Conservation (phyloP, 805 yeast species). For the Kodamaea sagamina region DNA sequence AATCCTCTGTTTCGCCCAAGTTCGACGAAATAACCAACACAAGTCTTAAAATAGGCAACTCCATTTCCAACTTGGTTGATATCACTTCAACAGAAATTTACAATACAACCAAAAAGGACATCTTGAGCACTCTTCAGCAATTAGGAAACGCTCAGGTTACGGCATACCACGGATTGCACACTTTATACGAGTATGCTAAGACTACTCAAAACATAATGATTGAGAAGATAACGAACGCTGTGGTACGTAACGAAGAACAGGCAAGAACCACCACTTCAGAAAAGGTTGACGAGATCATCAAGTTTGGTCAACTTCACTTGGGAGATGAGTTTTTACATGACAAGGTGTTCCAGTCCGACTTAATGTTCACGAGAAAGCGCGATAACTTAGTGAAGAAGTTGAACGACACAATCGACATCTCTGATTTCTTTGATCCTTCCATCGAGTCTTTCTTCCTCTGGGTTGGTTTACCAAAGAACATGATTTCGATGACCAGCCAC, state of each 20-base stretch:
- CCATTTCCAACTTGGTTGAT: constrained; percentile 66
- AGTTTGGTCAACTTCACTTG: constrained; percentile 62
- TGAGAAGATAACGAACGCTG: constrained; percentile 62
- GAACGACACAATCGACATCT: constrained; percentile 56
- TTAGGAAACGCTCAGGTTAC: constrained; percentile 56
- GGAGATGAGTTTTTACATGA: constrained; percentile 63
- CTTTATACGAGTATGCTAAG: constrained; percentile 66
- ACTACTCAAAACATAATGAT: constrained; percentile 70
- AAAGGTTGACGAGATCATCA: constrained; percentile 63
- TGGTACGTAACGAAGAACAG: constrained; percentile 61
- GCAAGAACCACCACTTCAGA: constrained; percentile 63
- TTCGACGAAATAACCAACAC: constrained; percentile 55
- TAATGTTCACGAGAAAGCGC: constrained; percentile 79
- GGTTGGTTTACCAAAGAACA: constrained; percentile 41
- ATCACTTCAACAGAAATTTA: constrained; percentile 57
- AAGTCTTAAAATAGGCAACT: constrained; percentile 56
- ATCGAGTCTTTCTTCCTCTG: constrained; percentile 56
- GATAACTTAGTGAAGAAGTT: constrained; percentile 64
- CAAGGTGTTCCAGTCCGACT: constrained; percentile 63
- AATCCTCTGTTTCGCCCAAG: constrained; percentile 57
- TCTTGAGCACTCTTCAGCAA: constrained; percentile 52
- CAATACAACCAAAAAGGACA: constrained; percentile 55
- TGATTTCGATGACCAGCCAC: constrained; percentile 25
- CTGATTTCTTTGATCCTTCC: constrained; percentile 82
- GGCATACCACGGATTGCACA: constrained; percentile 62